Percentiles rank a stretch among this genome's conserved stretches.
Conservation (phyloP, 2,329 filamentous ascomycete species). For the Furcasterigmium furcatum region DNA sequence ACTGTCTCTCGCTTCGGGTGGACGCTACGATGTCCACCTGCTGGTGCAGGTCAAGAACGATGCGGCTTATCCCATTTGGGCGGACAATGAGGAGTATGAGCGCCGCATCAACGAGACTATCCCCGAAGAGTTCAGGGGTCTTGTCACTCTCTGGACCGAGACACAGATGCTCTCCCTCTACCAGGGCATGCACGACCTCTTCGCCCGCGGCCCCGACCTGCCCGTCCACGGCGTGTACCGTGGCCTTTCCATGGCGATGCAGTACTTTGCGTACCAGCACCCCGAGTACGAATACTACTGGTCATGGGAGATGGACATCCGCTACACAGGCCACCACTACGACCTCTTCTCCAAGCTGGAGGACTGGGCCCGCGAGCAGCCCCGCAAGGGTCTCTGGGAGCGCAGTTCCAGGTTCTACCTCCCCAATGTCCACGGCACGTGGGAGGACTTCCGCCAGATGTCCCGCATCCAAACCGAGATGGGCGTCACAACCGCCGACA, state of each 20-base stretch:
- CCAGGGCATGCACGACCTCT: slow-evolving; percentile 79
- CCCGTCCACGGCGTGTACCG: slow-evolving; percentile 91
- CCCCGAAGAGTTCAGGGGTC: slow-evolving; percentile 80
- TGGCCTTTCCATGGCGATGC: slow-evolving; percentile 89
- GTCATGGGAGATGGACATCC: slow-evolving; percentile 94
- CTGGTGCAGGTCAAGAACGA: slow-evolving; percentile 82
- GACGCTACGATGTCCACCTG: slow-evolving; percentile 83
- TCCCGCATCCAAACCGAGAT: slow-evolving; percentile 72
- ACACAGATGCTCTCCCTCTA: slow-evolving; percentile 90
- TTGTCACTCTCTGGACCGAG: slow-evolving; percentile 91
- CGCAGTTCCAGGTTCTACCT: slow-evolving; percentile 76
- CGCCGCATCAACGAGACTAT: slow-evolving; percentile 65
- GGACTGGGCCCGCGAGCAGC: slow-evolving; percentile 68
- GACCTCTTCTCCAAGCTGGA: slow-evolving; percentile 68
- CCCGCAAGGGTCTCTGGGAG: slow-evolving; percentile 79
- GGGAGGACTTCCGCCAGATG: slow-evolving; percentile 79
- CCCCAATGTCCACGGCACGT: slow-evolving; percentile 70
- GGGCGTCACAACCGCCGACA: slow-evolving; percentile 62
- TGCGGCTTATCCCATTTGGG: slow-evolving; percentile 72
- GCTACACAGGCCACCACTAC: slow-evolving; percentile 86
- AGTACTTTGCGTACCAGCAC: slow-evolving; percentile 86
- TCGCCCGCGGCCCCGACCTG: slow-evolving; percentile 60
- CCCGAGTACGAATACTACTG: slow-evolving; percentile 89
- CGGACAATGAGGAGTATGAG: slow-evolving; percentile 66
- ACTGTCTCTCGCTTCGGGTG: slow-evolving; percentile 74